Percentiles rank a stretch among this genome's conserved stretches.
Conservation (phyloP, 2,329 filamentous ascomycete species). For the Aureobasidium pullulans region DNA sequence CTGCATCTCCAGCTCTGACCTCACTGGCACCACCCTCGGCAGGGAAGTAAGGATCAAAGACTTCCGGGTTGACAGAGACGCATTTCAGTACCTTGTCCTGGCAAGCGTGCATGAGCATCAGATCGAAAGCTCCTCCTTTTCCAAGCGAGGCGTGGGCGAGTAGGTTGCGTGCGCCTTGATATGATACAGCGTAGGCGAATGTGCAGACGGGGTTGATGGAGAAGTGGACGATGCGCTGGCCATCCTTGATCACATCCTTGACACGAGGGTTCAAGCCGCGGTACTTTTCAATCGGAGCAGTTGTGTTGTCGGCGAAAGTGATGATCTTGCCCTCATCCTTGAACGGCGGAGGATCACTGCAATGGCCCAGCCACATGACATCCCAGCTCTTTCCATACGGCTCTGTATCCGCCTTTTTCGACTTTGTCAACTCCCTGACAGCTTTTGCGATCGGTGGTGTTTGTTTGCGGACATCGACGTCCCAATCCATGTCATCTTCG, state of each 20-base stretch:
- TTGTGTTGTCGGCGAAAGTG: slow-evolving; percentile 20
- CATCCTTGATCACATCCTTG: slow-evolving; percentile 19
- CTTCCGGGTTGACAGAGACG: slow-evolving; percentile 31
- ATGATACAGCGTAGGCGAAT: slow-evolving; percentile 27
- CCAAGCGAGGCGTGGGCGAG: slow-evolving; percentile 24
- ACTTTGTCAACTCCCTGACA: slow-evolving; percentile 23
- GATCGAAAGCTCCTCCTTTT: slow-evolving; percentile 30
- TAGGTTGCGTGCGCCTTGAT: slow-evolving; percentile 28
- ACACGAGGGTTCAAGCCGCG: slow-evolving; percentile 20
- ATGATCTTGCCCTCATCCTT: slow-evolving; percentile 14
- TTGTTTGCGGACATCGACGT: slow-evolving; percentile 28
- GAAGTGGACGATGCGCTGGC: slow-evolving; percentile 23
- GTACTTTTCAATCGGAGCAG: slow-evolving; percentile 20
- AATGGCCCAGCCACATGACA: slow-evolving; percentile 34
- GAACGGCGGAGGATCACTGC: slow-evolving; percentile 23
- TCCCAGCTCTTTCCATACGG: slow-evolving; percentile 31
- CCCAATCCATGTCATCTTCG: slow-evolving; percentile 35
- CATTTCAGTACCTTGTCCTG: slow-evolving; percentile 26
- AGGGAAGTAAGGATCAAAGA: slow-evolving; percentile 31
- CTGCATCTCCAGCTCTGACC: slow-evolving; percentile 19
- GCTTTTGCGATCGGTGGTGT: slow-evolving; percentile 26
- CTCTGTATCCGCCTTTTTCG: slow-evolving; percentile 15
- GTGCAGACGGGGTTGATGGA: slow-evolving; percentile 25
- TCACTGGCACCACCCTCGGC: slow-evolving; percentile 23
- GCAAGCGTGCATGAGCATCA: slow-evolving; percentile 28